Conservation (phyloP, 306 rosid genomes). For the Prunus mira region DNA sequence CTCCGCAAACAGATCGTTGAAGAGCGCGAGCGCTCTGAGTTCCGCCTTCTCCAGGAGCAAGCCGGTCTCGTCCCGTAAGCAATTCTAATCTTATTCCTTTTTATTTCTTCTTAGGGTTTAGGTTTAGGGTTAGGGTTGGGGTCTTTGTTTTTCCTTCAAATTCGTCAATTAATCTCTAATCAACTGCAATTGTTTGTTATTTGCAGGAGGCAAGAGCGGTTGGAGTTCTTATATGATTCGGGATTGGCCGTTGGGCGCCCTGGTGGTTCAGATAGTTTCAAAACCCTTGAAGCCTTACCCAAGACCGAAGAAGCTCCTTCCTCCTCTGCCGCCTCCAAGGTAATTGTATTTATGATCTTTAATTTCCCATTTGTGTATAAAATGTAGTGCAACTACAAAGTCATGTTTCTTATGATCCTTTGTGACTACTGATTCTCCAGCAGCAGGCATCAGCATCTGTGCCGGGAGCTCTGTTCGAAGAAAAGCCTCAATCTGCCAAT, state of each 20-base stretch:
- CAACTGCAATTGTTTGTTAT: not conserved
- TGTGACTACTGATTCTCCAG: slow-evolving; percentile 14
- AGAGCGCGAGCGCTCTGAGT: slow-evolving; percentile 78
- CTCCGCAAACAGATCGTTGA: slow-evolving; percentile 91
- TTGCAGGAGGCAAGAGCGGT: slow-evolving; percentile 79
- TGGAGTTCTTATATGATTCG: slow-evolving; percentile 87
- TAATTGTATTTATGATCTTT: not conserved
- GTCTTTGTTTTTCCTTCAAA: not conserved
- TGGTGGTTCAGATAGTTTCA: slow-evolving; percentile 64
- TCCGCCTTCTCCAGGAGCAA: slow-evolving; percentile 89
- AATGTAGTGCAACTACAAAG: not conserved
- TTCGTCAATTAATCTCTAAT: not conserved
- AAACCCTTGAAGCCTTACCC: slow-evolving; percentile 65
- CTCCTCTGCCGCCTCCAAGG: slow-evolving; percentile 47
- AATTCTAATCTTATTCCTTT: not conserved
- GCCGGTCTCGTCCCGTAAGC: slow-evolving; percentile 94
- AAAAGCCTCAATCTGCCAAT: slow-evolving; percentile 89
- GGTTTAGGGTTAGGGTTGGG: slow-evolving; percentile 15
- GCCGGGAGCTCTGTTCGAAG: slow-evolving; percentile 89
- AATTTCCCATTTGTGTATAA: not conserved
- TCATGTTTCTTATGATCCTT: not conserved
- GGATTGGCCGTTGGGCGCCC: slow-evolving; percentile 79
- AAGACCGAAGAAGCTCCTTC: slow-evolving; percentile 46
- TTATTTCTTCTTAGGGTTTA: not conserved
- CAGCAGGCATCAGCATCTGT: slow-evolving; percentile 37